Evolutionary conservation across 208 protist genomes (phyloP), one percentile per base, ranked within the genome.

Genomic region (Novymonas esmeraldas): DNA sequence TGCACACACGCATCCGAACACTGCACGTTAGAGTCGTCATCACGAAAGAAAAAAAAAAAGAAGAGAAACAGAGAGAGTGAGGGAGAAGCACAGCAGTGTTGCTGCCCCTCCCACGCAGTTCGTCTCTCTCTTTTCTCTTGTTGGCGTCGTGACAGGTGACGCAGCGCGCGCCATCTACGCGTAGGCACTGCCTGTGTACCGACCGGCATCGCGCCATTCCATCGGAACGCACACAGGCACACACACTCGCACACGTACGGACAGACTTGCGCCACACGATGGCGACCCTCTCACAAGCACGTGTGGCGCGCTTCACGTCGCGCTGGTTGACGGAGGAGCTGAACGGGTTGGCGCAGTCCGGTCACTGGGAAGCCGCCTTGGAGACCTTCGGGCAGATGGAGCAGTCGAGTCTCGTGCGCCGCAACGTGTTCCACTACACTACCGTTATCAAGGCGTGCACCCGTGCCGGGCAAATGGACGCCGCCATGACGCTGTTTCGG

Each of bases 341-440:
- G 22, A 89, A 84, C 24, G 73, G 73, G 18, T 76, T 92, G 6
- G 84, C 86, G 5, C 79, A 79, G 18, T 48, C 78, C 0, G 91
- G 91, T 28, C 85, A 94, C 67, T 96, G 91, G 91, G 86, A 94
- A 26, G 79, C 73, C 34, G 91, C 91, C 2, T 68, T 93, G 31
- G 58, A 79, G 45, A 89, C 78, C 10, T 81, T 96, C 22, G 64
- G 71, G 26, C 85, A 88, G 20, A 66, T 93, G 29, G 64, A 90
- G 64, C 75, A 91, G 39, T 67, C 80, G 10, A 87, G 80, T 20
- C 72, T 93, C n/a, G 79, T 96, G 28, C 79, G 85, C 28, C 86
- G 72, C 24, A 96, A 96, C 68, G 91, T 96, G 16, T 96, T 88
- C 57, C 91, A 96, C 73, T 96, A 94, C 76, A 96, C 87, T 9